Conservation (phyloP, 257 asterid species). For the Mitragyna speciosa region DNA sequence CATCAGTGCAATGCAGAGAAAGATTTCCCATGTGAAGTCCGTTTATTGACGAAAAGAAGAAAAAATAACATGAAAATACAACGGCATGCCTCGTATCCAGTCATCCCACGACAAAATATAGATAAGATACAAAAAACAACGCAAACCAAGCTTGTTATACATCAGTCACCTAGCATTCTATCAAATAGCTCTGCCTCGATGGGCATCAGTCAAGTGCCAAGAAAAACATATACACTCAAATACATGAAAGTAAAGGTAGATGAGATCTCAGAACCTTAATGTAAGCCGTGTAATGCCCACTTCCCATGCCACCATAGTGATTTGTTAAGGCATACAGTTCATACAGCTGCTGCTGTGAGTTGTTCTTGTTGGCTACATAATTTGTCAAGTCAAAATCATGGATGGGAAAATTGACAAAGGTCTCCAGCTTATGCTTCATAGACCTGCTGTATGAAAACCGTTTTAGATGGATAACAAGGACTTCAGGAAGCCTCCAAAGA, state of each 20-base stretch:
- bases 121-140: not conserved
- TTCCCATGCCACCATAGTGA: conserved; percentile 99
- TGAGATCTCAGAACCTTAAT: conserved; percentile 62
- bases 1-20: not conserved
- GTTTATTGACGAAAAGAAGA: no score
- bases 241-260: not conserved
- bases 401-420: conserved; percentile 90
- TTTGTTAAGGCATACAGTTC: conserved; percentile 94
- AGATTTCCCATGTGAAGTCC: no score
- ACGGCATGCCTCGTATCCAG: not conserved
- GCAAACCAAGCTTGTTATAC: not conserved
- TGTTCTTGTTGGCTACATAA: conserved; percentile 92
- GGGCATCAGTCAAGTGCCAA: not conserved
- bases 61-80: not conserved
- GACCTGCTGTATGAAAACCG: conserved; percentile 97
- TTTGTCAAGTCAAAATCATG: conserved; percentile 91
- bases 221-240: not conserved
- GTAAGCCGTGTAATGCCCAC: conserved; percentile 96
- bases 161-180: not conserved
- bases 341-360: conserved; percentile 71
- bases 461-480: conserved; percentile 93
- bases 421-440: conserved; percentile 97
- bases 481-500: conserved; percentile 99
- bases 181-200: not conserved
- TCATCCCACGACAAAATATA: not conserved